A percentile compares a stretch with the other conserved stretches of the same genome.
Evolutionary conservation across 2,329 filamentous ascomycete species (phyloP).

Genomic region (Trichoderma arundinaceum): DNA sequence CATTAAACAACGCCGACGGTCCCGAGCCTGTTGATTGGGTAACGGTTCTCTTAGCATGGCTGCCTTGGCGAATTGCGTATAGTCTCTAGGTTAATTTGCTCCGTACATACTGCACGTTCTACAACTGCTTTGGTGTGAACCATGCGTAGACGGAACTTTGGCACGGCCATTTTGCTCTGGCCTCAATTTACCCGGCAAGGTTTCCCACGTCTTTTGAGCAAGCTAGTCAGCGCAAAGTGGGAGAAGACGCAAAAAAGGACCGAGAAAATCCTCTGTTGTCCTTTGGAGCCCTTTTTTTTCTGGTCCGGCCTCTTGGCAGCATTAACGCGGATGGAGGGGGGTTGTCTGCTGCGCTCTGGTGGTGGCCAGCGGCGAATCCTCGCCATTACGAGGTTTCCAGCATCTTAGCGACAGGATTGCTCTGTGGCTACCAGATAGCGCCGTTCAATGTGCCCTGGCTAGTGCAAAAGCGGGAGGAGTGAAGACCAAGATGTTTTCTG

Average conservation of each 20-base stretch:
- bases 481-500: background rate
- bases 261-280: slow-evolving; percentile 1
- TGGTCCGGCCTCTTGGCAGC: slow-evolving; percentile 22
- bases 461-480: slow-evolving; percentile 26
- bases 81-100: background rate
- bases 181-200: slow-evolving; percentile 24
- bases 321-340: slow-evolving; percentile 1
- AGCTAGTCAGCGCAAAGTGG: background rate
- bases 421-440: slow-evolving; percentile 30
- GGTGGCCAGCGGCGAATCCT: background rate
- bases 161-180: background rate
- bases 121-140: background rate
- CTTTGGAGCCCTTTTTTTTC: slow-evolving; percentile 5
- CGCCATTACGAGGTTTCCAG: slow-evolving; percentile 20
- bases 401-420: slow-evolving; percentile 20
- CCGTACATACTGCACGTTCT: background rate
- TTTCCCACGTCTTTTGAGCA: slow-evolving; percentile 6
- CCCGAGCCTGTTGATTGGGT: background rate
- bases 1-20: background rate
- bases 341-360: background rate
- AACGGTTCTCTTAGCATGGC: background rate
- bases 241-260: slow-evolving; percentile 2
- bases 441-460: slow-evolving; percentile 20
- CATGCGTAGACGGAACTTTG: slow-evolving; percentile 22
- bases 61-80: background rate